Base-by-base conservation (phyloP, 75 land plant species). In the Cunninghamia lanceolata region DNA sequence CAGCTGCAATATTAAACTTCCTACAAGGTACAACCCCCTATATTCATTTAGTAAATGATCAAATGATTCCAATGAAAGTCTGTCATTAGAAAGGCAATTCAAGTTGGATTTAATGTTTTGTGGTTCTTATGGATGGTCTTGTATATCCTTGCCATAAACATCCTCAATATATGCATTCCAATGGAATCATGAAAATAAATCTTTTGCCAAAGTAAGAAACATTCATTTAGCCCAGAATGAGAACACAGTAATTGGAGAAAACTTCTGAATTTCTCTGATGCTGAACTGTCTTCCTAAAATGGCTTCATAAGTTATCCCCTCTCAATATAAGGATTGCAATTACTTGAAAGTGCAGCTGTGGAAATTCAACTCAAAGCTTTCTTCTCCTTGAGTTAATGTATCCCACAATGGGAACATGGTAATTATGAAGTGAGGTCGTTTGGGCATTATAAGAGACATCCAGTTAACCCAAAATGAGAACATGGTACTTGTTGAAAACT, bases 1-100 rank as follows among this genome's bases (percentile, higher is more conserved):
- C 99, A 84, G 99, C 99, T 59, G 93, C 99, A 34, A 86, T 98
- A 75, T 83, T 98, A 76, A 95, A 96, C 84, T 91, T 98, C 86
- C 87, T 96, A 32, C 96, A 95, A 94, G 99, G 99, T 93, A 89
- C 5, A 35, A 11, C 10, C 0, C 3, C 9, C 17, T 42, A 6
- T n/a, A 0, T 45, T 80, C 14, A 9, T 40, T 17, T 10, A 21
- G 8, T 15, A 63, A 40, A 35, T 15, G 11, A 77, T 40, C 28
- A 77, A 77, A 39, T 40, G 8, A 38, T 40, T 38, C 21, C 45
- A 19, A 74, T 74, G 42, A n/a, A 77, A 39, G 19, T 19, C 10
- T 6, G 9, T 39, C 1, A n/a, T 45, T 80, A 3, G 52, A 42
- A n/a, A 80, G n/a, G 32, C 2, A 80, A n/a, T 40, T 1, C 50